Evolutionary conservation across 2,329 filamentous ascomycete species (phyloP), one percentile per base, ranked within the genome.

Genomic region (Diatrype stigma): DNA sequence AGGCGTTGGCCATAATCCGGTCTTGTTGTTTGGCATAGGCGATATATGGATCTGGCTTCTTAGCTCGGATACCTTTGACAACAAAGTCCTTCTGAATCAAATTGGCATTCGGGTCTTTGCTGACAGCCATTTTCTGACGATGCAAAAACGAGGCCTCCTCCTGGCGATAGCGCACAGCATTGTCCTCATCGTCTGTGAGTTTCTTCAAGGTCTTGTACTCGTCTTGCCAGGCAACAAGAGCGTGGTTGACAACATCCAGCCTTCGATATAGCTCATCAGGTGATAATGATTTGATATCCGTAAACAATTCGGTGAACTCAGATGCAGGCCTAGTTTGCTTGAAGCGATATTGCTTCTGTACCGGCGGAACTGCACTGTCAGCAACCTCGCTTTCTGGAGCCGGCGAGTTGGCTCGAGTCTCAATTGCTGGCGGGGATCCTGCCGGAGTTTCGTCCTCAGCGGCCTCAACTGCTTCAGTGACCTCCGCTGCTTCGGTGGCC

Each of bases 161-260:
- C 16, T 70, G 68, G 16, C 71, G 70, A 22, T 80, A 77, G 21
- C 79, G 75, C 35, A 73, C 69, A 0, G 80, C 72, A 55, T 83
- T 83, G 56, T 83, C 80, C 47, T 81, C 74, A 54, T 84, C 79
- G 48, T 83, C 80, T 1, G 80, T 74, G 12, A 78, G 63, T 50
- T 73, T 75, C 32, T 73, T 73, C 2, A 80, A 65, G 2, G 72
- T 67, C n/a, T 70, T 71, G 67, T 73, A 84, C 59, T 85, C 81
- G 1, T 71, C 63, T 56, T 84, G 77, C 72, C 77, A 82, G 19
- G 74, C 67, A n/a, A 69, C 63, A 47, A 84, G 59, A 3, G 72
- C 70, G 22, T 73, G 57, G 51, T 75, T 77, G 48, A 75, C 67
- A 26, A 73, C 70, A 10, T 74, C 70, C 4, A 80, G 58, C 7